Evolutionary conservation across 495 filamentous ascomycete genomes (phyloP), one percentile per base, ranked within the genome.

Genomic region (Talaromyces trachyspermus): DNA sequence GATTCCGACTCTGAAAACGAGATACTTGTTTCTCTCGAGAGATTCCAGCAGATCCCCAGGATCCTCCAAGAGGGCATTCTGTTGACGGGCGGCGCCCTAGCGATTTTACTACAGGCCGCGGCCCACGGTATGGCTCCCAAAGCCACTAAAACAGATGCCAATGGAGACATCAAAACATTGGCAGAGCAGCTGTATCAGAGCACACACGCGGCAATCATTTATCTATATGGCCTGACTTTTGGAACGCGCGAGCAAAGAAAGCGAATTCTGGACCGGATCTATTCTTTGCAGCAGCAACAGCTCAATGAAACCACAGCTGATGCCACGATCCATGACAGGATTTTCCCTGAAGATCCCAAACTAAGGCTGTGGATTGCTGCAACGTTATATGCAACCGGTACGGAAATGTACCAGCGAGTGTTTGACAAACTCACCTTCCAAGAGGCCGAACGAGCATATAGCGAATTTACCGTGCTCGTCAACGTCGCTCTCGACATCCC

Each of bases 371-470:
- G 68, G 68, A 55, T 66, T 26, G 55, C 65, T 1, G 68, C 68
- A 0, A 69, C 66, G 2, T 42, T 69, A 41, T 71, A 71, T 46
- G 63, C 63, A 18, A 71, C 66, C 18, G 57, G 64, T 12, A 69
- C 68, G 2, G 68, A 69, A 32, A 59, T 68, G 51, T 71, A 69
- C 54, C 66, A 71, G 53, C 66, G 68, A 19, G 57, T 69, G 45
- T 68, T 69, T 40, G 64, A 65, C 6, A 54, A 56, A 12, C 59
- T 69, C 24, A 60, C 60, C 52, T 62, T 62, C 29, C 47, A 59
- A 27, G 66, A 58, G 10, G 66, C 68, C n/a, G 59, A 71, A 40
- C 55, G 49, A 5, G 63, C 54, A 6, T 71, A 68, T 42, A 35
- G 37, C 32, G 68, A 71, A 53, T 71, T 64, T 49, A 46, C 60